Base-by-base conservation (phyloP, 805 yeast genomes). In the Sugiyamaella valdiviana region DNA sequence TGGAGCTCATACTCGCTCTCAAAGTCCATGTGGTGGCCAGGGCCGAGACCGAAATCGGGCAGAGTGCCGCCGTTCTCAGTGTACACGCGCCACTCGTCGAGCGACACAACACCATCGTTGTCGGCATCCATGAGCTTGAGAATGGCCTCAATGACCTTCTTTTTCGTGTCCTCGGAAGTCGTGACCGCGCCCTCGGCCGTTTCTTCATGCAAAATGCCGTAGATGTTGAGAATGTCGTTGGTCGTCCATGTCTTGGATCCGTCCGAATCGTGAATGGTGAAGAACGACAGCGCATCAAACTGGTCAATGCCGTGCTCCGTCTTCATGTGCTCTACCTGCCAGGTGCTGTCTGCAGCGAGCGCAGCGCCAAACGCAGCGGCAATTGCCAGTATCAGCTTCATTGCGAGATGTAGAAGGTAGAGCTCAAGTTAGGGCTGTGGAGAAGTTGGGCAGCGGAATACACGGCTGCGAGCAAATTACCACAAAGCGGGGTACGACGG, bases 1-100 rank as follows among this genome's bases (percentile, higher is more conserved):
- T 90, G 97, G 49, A 86, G 82, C 64, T 91, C 97, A 63, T 90
- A 91, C 63, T 90, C 97, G 57, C 79, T 76, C 66, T 90, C 98
- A 61, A 89, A 91, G 68, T 87, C 96, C 32, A 89, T 83, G 68
- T 90, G 96, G 62, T 90, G 96, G 22, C 96, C 96, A 6, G 87
- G 90, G 24, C 97, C 98, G 51, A 82, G 80, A 6, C 96, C 95
- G 63, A 90, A 80, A 65, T 91, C 97, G 0, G 97, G 97, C 61
- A 91, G 77, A 53, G 78, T 77, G 1, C 84, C 83, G 6, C 95
- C 95, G 10, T 64, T 67, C 1, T 65, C 64, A 6, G 77, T 74
- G 64, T 77, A 90, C 12, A 67, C 68, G 39, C 79, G 58, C 82
- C 89, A 91, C 62, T 88, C 96, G 6, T 80, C 79, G 46, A 77